These are phyloP conservation scores for Suillus variegatus DNA, from an alignment of 768 basidiomycete species.

Conservation along the genomic window DNA sequence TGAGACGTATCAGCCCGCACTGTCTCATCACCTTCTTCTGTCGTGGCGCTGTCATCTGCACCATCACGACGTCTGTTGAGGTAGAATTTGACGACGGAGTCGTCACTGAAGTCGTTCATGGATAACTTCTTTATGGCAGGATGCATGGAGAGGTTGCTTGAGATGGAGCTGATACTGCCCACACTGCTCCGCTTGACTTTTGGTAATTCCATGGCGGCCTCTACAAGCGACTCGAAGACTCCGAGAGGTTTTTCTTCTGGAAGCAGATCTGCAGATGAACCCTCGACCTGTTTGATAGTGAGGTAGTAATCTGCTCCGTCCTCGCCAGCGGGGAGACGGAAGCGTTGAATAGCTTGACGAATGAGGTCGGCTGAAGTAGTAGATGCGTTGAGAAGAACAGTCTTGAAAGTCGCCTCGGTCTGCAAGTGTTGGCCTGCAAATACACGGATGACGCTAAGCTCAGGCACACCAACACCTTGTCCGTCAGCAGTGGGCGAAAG, in stretches of 20 bases:
- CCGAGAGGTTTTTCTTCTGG: constrained; percentile 80
- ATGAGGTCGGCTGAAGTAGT: constrained; percentile 86
- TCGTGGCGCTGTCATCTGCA: constrained; percentile 45
- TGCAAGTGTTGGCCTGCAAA: constrained; percentile 91
- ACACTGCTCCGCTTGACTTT: constrained; percentile 93
- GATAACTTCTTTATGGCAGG: constrained; percentile 92
- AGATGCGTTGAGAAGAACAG: constrained; percentile 85
- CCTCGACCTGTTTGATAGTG: constrained; percentile 92
- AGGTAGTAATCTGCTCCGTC: constrained; percentile 74
- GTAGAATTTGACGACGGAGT: constrained; percentile 96
- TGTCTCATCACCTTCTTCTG: constrained; percentile 47
- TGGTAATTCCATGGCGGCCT: constrained; percentile 77
- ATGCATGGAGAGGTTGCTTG: constrained; percentile 90
- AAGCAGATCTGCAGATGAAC: constrained; percentile 73
- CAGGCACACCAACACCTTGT: constrained; percentile 64
- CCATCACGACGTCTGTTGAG: constrained; percentile 64
- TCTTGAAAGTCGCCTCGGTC: constrained; percentile 98
- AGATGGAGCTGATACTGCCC: constrained; percentile 91
- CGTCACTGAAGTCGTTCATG: constrained; percentile 98
- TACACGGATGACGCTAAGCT: constrained; percentile 92
- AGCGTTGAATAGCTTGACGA: constrained; percentile 91
- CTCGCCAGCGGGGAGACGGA: constrained; percentile 72
- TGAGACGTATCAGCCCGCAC: constrained; percentile 38
- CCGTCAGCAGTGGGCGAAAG: constrained; percentile 63
- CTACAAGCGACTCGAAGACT: constrained; percentile 84